Base-by-base conservation (phyloP, 1,284 basidiomycete species). In the Peniophora sp. region DNA sequence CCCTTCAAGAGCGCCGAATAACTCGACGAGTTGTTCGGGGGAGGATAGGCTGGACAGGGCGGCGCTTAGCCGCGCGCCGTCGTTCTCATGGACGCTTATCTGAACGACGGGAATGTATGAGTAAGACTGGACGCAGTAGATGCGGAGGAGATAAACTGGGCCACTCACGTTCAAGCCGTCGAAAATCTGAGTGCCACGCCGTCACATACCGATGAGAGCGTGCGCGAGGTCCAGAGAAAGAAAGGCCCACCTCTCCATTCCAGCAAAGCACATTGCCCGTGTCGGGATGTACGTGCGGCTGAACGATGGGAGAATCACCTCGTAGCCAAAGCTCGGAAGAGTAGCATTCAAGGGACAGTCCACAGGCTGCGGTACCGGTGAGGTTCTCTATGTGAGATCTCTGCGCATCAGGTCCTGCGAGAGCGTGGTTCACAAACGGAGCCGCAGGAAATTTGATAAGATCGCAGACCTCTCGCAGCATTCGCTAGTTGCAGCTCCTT, bases 251-350 rank as follows among this genome's bases (percentile, higher is more conserved):
- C 74, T 96, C 92, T 52, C 92, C 92, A 63, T 96, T 96, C 89
- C 90, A 95, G 57, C 88, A 93, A 17, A 96, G 66, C 2, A 91
- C 64, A 54, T 86, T 78, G 3, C 77, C 81, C 12, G 67, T 66
- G 24, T 65, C 58, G 12, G 66, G 64, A 49, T 64, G 57, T 3
- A 56, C 50, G 51, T 94, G 83, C n/a, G 93, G 93, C 62, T 97
- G 93, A 0, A 75, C 62, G 2, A 91, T 69, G 1, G 76, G 70
- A 9, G 58, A 53, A 8, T 74, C 64, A 0, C 93, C 93, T 55
- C 93, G 73, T 39, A 97, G 68, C 50, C 82, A 80, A 42, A 97
- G 74, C 55, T 95, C 91, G 1, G 91, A 90, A 0, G 83, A 83
- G 60, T 79, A 85, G 53, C 93, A 82, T 6, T 74, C 68, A 23